phyloP scores from a whole-genome alignment of 2,329 filamentous ascomycete species.

The Escovopsis sp. region DNA sequence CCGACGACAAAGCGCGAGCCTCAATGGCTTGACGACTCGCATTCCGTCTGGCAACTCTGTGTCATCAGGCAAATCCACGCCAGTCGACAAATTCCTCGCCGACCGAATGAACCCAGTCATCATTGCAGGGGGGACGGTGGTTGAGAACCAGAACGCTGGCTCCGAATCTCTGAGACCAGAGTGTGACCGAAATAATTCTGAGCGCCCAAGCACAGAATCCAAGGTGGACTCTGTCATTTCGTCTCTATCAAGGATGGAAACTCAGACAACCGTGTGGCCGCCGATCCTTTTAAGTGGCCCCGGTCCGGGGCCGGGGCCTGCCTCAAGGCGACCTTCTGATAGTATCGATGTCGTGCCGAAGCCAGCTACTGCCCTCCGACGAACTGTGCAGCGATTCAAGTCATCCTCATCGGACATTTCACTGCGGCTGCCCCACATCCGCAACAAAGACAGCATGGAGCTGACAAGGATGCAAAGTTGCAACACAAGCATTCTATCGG shows the following conservation, averaged over 20 bases:
- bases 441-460: slow-evolving; percentile 28
- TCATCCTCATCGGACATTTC: slow-evolving; percentile 26
- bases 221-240: slow-evolving; percentile 26
- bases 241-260: slow-evolving; percentile 23
- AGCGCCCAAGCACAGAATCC: slow-evolving; percentile 29
- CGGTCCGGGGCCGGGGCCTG: slow-evolving; percentile 6
- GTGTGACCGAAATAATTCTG: slow-evolving; percentile 33
- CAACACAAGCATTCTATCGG: slow-evolving; percentile 42
- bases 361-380: slow-evolving; percentile 38
- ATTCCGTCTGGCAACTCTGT: slow-evolving; percentile 28
- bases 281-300: slow-evolving; percentile 33
- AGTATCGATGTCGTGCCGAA: slow-evolving; percentile 36
- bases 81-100: slow-evolving; percentile 29
- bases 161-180: slow-evolving; percentile 33
- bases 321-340: slow-evolving; percentile 35
- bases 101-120: slow-evolving; percentile 52
- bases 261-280: slow-evolving; percentile 36
- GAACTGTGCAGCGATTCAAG: slow-evolving; percentile 38
- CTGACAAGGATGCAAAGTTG: slow-evolving; percentile 40
- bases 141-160: slow-evolving; percentile 44
- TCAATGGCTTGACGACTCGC: slow-evolving; percentile 28
- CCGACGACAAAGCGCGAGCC: slow-evolving; percentile 50
- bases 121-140: slow-evolving; percentile 47
- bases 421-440: slow-evolving; percentile 37
- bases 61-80: slow-evolving; percentile 35